phyloP scores from a whole-genome alignment of 345 rosid species.

The Syzygium oleosum region DNA sequence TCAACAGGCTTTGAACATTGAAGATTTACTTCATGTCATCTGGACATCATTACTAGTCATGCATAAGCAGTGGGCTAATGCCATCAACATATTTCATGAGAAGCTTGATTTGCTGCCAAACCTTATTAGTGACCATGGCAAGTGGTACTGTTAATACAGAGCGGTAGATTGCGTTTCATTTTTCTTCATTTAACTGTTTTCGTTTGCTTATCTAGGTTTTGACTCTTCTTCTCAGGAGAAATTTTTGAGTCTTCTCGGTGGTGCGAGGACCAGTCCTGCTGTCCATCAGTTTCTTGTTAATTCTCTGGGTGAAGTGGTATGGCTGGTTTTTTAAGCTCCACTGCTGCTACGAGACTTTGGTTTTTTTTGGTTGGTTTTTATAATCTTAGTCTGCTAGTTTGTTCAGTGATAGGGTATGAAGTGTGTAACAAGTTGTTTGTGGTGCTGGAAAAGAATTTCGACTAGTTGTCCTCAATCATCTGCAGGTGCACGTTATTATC shows the following conservation, averaged over 20 bases:
- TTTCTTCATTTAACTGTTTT: background rate
- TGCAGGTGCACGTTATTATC: slow-evolving; percentile 49
- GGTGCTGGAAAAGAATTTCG: slow-evolving; percentile 93
- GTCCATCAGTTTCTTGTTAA: slow-evolving; percentile 86
- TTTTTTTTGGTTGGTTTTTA: slow-evolving; percentile 5
- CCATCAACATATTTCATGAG: slow-evolving; percentile 59
- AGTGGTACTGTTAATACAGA: slow-evolving; percentile 3
- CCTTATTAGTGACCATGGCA: slow-evolving; percentile 72
- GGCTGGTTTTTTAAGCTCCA: slow-evolving; percentile 9
- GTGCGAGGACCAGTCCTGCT: slow-evolving; percentile 87
- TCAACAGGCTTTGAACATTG: slow-evolving; percentile 85
- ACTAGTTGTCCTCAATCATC: slow-evolving; percentile 71
- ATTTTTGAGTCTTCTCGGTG: slow-evolving; percentile 82
- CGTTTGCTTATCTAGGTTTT: slow-evolving; percentile 39
- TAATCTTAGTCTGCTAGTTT: background rate
- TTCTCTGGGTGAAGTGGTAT: slow-evolving; percentile 81
- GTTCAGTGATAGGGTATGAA: slow-evolving; percentile 57
- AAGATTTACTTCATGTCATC: slow-evolving; percentile 79
- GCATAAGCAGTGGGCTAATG: slow-evolving; percentile 83
- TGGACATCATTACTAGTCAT: slow-evolving; percentile 64
- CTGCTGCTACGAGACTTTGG: slow-evolving; percentile 1
- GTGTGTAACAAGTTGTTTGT: slow-evolving; percentile 63
- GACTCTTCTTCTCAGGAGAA: slow-evolving; percentile 95
- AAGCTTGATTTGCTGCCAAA: slow-evolving; percentile 73
- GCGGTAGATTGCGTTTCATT: background rate